Conservation (phyloP, 2,329 filamentous ascomycete species). For the Arthrobotrys megalospora region DNA sequence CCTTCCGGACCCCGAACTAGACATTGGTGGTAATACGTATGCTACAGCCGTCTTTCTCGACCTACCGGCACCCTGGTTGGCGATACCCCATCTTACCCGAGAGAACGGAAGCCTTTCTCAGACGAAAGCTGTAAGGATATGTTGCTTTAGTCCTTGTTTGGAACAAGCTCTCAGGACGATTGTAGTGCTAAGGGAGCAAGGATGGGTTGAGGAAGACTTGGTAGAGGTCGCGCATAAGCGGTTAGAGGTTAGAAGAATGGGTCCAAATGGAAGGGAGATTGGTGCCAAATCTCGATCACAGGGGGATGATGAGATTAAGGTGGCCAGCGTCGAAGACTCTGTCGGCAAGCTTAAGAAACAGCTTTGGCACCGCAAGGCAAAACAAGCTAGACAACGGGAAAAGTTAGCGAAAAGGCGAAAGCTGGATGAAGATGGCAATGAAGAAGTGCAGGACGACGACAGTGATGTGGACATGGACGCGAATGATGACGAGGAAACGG, state of each 20-base stretch:
- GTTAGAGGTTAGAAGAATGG: slow-evolving; percentile 81
- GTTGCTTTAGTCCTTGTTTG: slow-evolving; percentile 96
- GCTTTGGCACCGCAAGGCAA: slow-evolving; percentile 65
- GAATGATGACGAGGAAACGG: slow-evolving; percentile 63
- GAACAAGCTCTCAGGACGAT: slow-evolving; percentile 94
- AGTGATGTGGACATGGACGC: slow-evolving; percentile 60
- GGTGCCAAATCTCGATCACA: slow-evolving; percentile 73
- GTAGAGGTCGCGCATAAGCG: slow-evolving; percentile 86
- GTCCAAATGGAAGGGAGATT: slow-evolving; percentile 80
- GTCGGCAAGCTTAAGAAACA: slow-evolving; percentile 74
- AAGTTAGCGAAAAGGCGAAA: slow-evolving; percentile 58
- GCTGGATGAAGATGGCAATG: slow-evolving; percentile 62
- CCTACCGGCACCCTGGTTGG: slow-evolving; percentile 81
- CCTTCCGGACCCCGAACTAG: slow-evolving; percentile 65
- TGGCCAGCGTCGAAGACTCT: slow-evolving; percentile 81
- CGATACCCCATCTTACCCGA: slow-evolving; percentile 79
- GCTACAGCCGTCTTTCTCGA: slow-evolving; percentile 84
- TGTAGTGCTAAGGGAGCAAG: slow-evolving; percentile 81
- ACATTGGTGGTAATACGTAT: slow-evolving; percentile 71
- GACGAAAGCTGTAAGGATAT: slow-evolving; percentile 81
- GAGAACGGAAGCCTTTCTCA: slow-evolving; percentile 72
- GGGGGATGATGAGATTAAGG: slow-evolving; percentile 77
- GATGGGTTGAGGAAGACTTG: slow-evolving; percentile 95
- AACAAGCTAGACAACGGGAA: slow-evolving; percentile 50
- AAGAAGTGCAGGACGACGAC: slow-evolving; percentile 61